Percentiles rank a stretch among this genome's conserved stretches.
These are phyloP conservation scores for Mucor plumbeus DNA, from an alignment of 371 early-diverging fungal genomes.

Conservation along the genomic window DNA sequence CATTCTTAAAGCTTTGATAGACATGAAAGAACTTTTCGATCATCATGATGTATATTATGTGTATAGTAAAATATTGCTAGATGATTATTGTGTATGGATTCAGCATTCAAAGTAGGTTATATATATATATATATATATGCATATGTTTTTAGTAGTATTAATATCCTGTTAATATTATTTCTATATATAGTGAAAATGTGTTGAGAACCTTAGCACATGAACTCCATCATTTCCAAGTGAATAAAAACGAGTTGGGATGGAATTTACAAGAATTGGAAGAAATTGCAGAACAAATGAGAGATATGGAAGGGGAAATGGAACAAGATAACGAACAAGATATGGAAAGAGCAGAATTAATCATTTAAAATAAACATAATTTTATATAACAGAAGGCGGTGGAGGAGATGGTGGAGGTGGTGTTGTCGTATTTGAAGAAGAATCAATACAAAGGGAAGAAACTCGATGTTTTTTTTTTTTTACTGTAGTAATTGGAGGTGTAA, in stretches of 20 bases:
- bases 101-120: conserved; percentile 71
- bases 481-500: background rate
- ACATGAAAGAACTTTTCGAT: conserved; percentile 78
- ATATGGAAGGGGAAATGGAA: conserved; percentile 16
- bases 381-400: background rate
- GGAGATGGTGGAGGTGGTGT: background rate
- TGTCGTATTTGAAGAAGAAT: background rate
- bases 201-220: conserved; percentile 79
- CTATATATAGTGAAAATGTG: conserved; percentile 65
- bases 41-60: conserved; percentile 87
- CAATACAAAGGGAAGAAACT: background rate
- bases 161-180: background rate
- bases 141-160: background rate
- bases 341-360: conserved; percentile 17
- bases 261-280: conserved; percentile 77
- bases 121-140: too few species aligned
- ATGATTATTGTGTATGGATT: conserved; percentile 98
- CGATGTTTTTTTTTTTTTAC: background rate
- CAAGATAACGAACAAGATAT: conserved; percentile 17
- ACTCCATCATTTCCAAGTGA: conserved; percentile 72
- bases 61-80: conserved; percentile 85
- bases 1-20: conserved; percentile 79
- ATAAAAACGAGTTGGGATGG: conserved; percentile 76
- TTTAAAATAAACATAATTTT: background rate
- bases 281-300: conserved; percentile 24